Evolutionary conservation across 2,329 filamentous ascomycete genomes (phyloP).

Genomic region (Emergomyces orientalis): DNA sequence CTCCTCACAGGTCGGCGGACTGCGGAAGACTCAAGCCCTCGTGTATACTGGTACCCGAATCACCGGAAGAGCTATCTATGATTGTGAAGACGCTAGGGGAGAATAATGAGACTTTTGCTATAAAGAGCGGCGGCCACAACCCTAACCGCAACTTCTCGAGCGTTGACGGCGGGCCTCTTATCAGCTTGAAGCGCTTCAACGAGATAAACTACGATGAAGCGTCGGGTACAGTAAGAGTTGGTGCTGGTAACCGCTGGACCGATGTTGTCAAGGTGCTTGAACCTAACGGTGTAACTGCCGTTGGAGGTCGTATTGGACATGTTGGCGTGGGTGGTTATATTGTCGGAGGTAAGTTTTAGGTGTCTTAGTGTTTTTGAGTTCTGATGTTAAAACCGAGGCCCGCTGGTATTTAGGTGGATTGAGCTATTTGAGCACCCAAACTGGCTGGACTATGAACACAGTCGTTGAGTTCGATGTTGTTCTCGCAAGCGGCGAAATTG

Average conservation of each 20-base stretch:
- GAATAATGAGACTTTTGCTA: slow-evolving; percentile 44
- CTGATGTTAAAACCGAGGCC: background rate
- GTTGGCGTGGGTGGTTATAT: slow-evolving; percentile 43
- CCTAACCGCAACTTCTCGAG: slow-evolving; percentile 41
- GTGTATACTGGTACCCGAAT: slow-evolving; percentile 43
- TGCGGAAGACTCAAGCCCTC: slow-evolving; percentile 23
- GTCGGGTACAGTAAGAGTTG: slow-evolving; percentile 33
- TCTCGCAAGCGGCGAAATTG: slow-evolving; percentile 39
- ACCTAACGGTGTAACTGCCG: slow-evolving; percentile 27
- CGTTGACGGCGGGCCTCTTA: slow-evolving; percentile 37
- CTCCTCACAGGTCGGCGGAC: background rate
- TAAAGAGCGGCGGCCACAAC: slow-evolving; percentile 44
- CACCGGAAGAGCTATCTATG: slow-evolving; percentile 43
- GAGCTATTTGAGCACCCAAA: slow-evolving; percentile 25
- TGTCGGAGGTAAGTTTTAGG: slow-evolving; percentile 31
- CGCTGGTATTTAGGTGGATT: slow-evolving; percentile 37
- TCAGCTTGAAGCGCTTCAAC: slow-evolving; percentile 39
- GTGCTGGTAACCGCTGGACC: slow-evolving; percentile 30
- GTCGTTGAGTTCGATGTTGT: slow-evolving; percentile 41
- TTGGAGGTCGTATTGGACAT: slow-evolving; percentile 41
- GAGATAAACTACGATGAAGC: slow-evolving; percentile 27
- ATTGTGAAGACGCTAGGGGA: slow-evolving; percentile 44
- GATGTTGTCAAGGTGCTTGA: slow-evolving; percentile 26
- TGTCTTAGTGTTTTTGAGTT: background rate
- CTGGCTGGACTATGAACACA: slow-evolving; percentile 43